Conservation (phyloP, 2,329 filamentous ascomycete genomes). For the Trichophyton schoenleinii region DNA sequence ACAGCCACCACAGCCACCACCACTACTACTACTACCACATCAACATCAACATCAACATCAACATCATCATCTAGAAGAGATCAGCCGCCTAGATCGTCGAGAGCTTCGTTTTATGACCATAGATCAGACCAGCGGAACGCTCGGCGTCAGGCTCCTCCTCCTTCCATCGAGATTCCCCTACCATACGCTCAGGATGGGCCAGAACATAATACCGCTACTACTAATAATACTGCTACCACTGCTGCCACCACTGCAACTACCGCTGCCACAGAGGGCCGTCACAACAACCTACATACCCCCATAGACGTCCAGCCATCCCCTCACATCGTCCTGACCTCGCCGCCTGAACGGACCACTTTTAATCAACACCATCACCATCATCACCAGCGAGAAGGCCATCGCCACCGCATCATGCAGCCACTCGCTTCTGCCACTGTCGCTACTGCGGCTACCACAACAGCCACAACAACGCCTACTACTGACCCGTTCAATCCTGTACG, state of each 20-base stretch:
- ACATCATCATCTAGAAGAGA: too few relatives aligned
- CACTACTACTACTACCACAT: too few relatives aligned
- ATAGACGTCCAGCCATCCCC: conserved; percentile 49
- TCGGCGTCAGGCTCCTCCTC: conserved; percentile 69
- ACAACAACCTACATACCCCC: neutral
- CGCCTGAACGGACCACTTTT: conserved; percentile 58
- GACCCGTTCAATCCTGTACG: conserved; percentile 58
- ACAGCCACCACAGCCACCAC: conserved; percentile 9
- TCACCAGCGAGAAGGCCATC: conserved; percentile 37
- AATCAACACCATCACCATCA: too few relatives aligned
- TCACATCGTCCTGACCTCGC: conserved; percentile 55
- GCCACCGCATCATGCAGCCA: conserved; percentile 50
- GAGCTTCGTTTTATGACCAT: conserved; percentile 31
- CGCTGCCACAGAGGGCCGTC: conserved; percentile 23
- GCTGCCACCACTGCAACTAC: conserved; percentile 22
- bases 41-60: too few relatives aligned
- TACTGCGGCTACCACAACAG: conserved; percentile 50
- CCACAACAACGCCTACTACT: conserved; percentile 46
- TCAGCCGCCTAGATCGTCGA: too few relatives aligned
- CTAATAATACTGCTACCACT: conserved; percentile 26
- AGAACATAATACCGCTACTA: neutral
- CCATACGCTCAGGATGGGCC: conserved; percentile 39
- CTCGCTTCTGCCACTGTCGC: conserved; percentile 47
- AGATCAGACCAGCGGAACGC: conserved; percentile 46
- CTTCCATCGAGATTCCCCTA: conserved; percentile 66